Base-by-base conservation (phyloP, 371 early-diverging fungal species). In the Syncephalastrum monosporum region DNA sequence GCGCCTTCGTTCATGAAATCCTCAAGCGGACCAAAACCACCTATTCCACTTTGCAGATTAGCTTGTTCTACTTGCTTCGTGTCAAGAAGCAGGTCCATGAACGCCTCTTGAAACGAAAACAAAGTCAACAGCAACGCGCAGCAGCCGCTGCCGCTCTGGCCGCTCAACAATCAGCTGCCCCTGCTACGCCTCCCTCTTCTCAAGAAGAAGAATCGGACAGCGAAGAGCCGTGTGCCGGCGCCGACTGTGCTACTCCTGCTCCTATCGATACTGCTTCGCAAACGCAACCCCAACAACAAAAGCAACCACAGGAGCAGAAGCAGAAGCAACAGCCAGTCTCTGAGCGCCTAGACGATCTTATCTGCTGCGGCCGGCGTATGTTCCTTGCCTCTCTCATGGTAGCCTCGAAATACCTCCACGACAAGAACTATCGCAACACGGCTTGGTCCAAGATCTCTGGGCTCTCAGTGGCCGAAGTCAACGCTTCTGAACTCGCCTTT, bases 391-490 rank as follows among this genome's bases (percentile, higher is more conserved):
- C 89, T 0, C 60, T 89, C 13, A 84, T 89, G 65, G 72, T 80
- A 42, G 84, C 90, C 5, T 84, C 86, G 44, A 89, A 89, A 60
- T 90, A 87, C 47, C 72, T 88, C 42, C 78, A 81, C 50, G 90
- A 89, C 61, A 81, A 83, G 60, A 82, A 88, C 50, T 88, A 86
- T 55, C 75, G 83, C 29, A 89, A 87, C 77, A 77, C 74, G 49
- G 84, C 87, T 7, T 90, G 90, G 90, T 76, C 85, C 59, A 81
- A 83, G 68, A 82, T 90, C 42, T 82, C 91, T 15, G 78, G 82
- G 44, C 78, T 90, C 17, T 71, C 81, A 12, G 69, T 87, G 4
- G 38, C 71, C 3, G 87, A 91, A 75, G 81, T 92, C 64, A 83
- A 83, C 65, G 79, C 80, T 29, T 81, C 88, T 55, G 90, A 89